Evolutionary conservation across 139 green algal genomes (phyloP), one percentile per base, ranked within the genome.

Genomic region (Asterochloris erici): DNA sequence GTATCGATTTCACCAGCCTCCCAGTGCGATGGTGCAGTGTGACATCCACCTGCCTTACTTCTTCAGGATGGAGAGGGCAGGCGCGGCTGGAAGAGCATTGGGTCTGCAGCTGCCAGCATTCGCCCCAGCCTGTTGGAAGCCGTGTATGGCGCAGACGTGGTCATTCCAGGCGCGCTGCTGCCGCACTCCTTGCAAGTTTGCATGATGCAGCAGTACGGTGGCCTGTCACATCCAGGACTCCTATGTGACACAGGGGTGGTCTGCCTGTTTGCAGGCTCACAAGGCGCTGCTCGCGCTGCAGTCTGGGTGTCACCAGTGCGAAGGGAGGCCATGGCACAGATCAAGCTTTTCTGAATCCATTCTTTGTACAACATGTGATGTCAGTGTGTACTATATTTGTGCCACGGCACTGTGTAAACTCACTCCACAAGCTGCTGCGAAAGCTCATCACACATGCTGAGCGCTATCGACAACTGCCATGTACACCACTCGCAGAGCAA

Each of bases 251-350:
- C 61, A 4, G 73, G 11, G 14, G 0, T 17, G 17, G 11, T n/a
- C 24, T 29, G 14, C 28, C 24, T 12, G 27, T 12, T 61, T 68
- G 68, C 68, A 83, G 79, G 91, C 11, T 90, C 83, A 0, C 76
- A 76, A 28, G 93, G 93, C 14, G 74, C 87, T 21, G 90, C 83
- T 17, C 79, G 93, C 28, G 27, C 93, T 47, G 90, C 89, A 15
- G 86, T 90, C 1, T 96, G 93, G 93, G 94, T 84, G 14, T 84
- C 89, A 16, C 91, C 92, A 9, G 80, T 83, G 64, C 85, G 91
- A 12, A 84, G 84, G n/a, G 92, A 96, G 87, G 91, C 79, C 64
- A 93, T 94, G 89, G 26, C 89, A 24, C 91, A 95, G 87, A 69
- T 96, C 66, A 78, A 89, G 26, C 84, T 95, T 76, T 92, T 83